These are phyloP conservation scores for Xylaria sp. DNA, from an alignment of 2,329 filamentous ascomycete species.

Conservation along the genomic window DNA sequence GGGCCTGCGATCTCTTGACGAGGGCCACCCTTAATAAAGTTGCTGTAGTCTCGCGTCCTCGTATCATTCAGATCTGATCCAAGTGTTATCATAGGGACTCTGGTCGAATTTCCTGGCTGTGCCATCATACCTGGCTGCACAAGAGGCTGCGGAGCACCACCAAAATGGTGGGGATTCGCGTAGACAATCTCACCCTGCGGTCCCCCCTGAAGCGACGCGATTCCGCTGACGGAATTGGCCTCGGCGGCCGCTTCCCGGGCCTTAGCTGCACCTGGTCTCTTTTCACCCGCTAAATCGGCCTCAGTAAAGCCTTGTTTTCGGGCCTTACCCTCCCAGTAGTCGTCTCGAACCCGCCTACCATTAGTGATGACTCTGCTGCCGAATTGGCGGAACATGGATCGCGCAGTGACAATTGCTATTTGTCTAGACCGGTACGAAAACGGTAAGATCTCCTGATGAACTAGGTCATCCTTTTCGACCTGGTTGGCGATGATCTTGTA, in stretches of 20 bases:
- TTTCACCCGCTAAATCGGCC: constrained; percentile 94
- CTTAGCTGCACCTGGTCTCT: constrained; percentile 91
- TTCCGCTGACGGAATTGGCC: constrained; percentile 66
- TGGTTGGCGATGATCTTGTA: constrained; percentile 98
- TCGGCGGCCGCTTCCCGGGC: constrained; percentile 83
- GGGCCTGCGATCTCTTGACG: constrained; percentile 90
- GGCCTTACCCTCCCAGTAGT: constrained; percentile 99
- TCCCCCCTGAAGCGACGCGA: constrained; percentile 66
- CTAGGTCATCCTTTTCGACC: constrained; percentile 94
- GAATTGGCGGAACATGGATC: constrained; percentile 99
- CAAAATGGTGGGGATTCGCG: constrained; percentile 77
- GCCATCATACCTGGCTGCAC: constrained; percentile 79
- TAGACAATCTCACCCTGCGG: constrained; percentile 90
- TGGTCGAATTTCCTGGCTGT: constrained; percentile 72
- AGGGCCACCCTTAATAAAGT: constrained; percentile 79
- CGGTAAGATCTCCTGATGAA: constrained; percentile 92
- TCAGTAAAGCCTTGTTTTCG: constrained; percentile 98
- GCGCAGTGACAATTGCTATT: constrained; percentile 96
- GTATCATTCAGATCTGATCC: constrained; percentile 81
- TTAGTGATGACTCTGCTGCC: constrained; percentile 92
- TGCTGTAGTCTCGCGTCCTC: constrained; percentile 82
- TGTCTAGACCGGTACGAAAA: constrained; percentile 99
- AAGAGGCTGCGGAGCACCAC: constrained; percentile 73
- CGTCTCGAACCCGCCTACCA: constrained; percentile 90
- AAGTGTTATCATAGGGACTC: constrained; percentile 86